Base-by-base conservation (phyloP, 1,139 yeast species). In the Hanseniaspora sp. region DNA sequence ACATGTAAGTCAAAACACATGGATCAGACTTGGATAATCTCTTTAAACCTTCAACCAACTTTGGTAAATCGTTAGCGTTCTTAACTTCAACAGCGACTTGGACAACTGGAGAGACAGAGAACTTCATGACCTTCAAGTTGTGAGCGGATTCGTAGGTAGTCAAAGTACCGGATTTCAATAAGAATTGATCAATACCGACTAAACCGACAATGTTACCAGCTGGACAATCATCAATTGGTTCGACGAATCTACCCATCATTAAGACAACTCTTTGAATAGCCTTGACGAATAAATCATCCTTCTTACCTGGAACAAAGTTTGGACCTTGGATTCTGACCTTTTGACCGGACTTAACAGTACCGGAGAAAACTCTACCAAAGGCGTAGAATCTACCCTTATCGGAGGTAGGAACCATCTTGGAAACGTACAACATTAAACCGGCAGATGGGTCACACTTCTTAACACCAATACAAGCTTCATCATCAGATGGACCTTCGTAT, bases 321-420 rank as follows among this genome's bases (percentile, higher is more conserved):
- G 97, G 98, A 79, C 98, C 98, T 82, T 92, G 98, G 72, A 92
- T 92, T 82, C 98, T 86, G 72, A 92, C 95, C 86, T 92, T 92
- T 82, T 84, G 90, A 78, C 98, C 98, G 69, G 96, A 86, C 75
- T 77, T 86, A 70, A 92, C 96, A 71, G 97, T 92, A 88, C 98
- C 98, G 68, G 97, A 86, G 80, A 92, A 92, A 74, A 92, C 97
- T 83, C 98, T 94, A 77, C 98, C 98, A 80, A 92, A 92, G 72
- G 98, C 98, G 84, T 88, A 92, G 95, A 92, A 92, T 82, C 98
- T 90, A 83, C 98, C 98, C 83, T 90, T 92, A 77, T 92, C 98
- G 68, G 97, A 90, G 72, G 98, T 92, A 76, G 98, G 98, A 68
- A 92, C 97, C 98, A 92, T 92, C 95, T 92, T 92, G 78, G 98